Percentiles rank a stretch among this genome's conserved stretches.
phyloP scores from a whole-genome alignment of 1,139 yeast species.

The Sugiyamaella sp. region DNA sequence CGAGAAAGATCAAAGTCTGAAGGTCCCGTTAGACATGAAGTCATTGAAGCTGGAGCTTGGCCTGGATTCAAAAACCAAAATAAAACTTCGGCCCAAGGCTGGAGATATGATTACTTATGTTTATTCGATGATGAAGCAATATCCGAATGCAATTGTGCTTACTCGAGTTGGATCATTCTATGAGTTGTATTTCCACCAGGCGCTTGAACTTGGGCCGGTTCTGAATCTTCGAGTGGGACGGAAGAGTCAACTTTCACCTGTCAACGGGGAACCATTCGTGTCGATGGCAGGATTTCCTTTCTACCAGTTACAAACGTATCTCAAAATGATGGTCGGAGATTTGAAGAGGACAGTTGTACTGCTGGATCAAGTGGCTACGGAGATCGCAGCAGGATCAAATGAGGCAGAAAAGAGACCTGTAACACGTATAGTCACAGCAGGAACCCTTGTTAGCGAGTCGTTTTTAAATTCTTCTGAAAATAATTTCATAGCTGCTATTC shows the following conservation, averaged over 20 bases:
- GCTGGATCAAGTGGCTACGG: slow-evolving; percentile 60
- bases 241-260: slow-evolving; percentile 35
- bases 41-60: slow-evolving; percentile 14
- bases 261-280: slow-evolving; percentile 51
- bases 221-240: slow-evolving; percentile 65
- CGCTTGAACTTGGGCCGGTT: slow-evolving; percentile 68
- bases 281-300: slow-evolving; percentile 95
- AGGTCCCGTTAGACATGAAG: neutral
- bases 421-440: slow-evolving; percentile 84
- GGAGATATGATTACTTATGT: slow-evolving; percentile 32
- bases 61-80: neutral
- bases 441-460: slow-evolving; percentile 87
- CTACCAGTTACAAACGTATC: slow-evolving; percentile 68
- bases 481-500: slow-evolving; percentile 63
- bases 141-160: slow-evolving; percentile 72
- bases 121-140: slow-evolving; percentile 50
- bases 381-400: slow-evolving; percentile 20
- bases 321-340: slow-evolving; percentile 71
- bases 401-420: slow-evolving; percentile 63
- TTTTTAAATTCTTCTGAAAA: slow-evolving; percentile 73
- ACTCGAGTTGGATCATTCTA: slow-evolving; percentile 92
- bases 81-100: slow-evolving; percentile 9
- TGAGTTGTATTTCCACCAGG: slow-evolving; percentile 84
- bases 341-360: slow-evolving; percentile 73
- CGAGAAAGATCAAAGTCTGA: neutral